Conservation (phyloP, 2,329 filamentous ascomycete species). For the Colletotrichum sp. region DNA sequence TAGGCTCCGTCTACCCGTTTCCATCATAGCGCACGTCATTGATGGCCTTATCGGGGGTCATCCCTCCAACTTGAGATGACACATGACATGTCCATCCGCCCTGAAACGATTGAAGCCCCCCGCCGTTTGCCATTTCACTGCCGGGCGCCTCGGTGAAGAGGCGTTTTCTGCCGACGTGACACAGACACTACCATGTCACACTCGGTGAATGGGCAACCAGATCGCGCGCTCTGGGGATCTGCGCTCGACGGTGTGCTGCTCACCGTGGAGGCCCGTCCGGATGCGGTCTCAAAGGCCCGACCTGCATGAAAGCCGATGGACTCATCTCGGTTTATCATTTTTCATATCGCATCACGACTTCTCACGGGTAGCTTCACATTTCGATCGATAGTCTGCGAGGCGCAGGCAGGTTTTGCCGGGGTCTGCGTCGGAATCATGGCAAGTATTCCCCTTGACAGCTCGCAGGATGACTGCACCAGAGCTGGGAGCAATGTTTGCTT, state of each 20-base stretch:
- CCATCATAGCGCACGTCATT: not conserved
- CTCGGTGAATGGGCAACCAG: not conserved
- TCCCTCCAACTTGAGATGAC: not conserved
- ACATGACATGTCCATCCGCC: not conserved
- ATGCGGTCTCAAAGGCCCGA: not conserved
- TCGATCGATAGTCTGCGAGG: not conserved
- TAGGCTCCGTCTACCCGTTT: not conserved
- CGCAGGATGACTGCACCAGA: not conserved
- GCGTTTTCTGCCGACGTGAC: not conserved
- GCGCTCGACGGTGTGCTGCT: not conserved
- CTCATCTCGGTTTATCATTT: not conserved
- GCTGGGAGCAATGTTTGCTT: not conserved
- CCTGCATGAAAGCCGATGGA: not conserved
- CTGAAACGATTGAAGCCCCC: not conserved
- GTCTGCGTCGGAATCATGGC: not conserved
- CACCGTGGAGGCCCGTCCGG: not conserved
- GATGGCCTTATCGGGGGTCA: not conserved
- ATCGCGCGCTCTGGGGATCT: not conserved
- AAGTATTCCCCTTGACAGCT: not conserved
- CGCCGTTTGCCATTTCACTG: not conserved
- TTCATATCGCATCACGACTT: not conserved
- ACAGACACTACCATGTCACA: not conserved
- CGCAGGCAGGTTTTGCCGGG: not conserved
- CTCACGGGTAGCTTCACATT: not conserved
- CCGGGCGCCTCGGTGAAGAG: not conserved